Conservation (phyloP, 352 stramenopile genomes). For the Phytopythium boreale region DNA sequence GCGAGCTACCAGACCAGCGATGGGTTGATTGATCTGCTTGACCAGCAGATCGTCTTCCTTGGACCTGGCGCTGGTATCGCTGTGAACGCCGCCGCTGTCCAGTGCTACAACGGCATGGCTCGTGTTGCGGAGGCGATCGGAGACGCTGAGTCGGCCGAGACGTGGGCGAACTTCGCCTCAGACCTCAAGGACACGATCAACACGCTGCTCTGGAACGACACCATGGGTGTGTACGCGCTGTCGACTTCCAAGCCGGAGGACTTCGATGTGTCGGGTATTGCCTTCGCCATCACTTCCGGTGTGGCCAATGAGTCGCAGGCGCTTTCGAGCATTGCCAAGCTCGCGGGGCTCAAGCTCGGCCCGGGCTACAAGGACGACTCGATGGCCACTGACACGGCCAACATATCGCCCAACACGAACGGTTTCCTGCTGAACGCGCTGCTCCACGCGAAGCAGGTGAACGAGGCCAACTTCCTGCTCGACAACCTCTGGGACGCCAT, state of each 20-base stretch:
- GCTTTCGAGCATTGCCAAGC: conserved; percentile 16
- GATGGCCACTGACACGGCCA: conserved; percentile 7
- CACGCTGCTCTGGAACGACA: conserved; percentile 28
- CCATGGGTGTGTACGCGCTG: conserved; percentile 19
- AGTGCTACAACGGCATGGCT: conserved; percentile 24
- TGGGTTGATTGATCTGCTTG: conserved; percentile 23
- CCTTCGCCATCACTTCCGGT: conserved; percentile 25
- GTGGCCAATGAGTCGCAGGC: conserved; percentile 23
- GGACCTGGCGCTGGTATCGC: conserved; percentile 16
- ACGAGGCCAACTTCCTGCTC: conserved; percentile 22
- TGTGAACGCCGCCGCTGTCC: conserved; percentile 23
- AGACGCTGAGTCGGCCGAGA: conserved; percentile 16
- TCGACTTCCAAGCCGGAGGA: conserved; percentile 15
- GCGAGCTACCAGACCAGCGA: conserved; percentile 14
- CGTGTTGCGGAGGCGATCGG: conserved; percentile 15
- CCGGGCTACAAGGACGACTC: conserved; percentile 27
- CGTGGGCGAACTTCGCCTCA: conserved; percentile 11
- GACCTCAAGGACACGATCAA: conserved; percentile 25
- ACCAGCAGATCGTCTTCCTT: conserved; percentile 19
- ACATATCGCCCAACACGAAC: conserved; percentile 33
- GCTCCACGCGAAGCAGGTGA: conserved; percentile 14
- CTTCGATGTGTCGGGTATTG: conserved; percentile 24
- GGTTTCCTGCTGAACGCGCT: conserved; percentile 25
- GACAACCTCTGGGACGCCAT: conserved; percentile 32
- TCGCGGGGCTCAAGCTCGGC: conserved; percentile 22